phyloP scores from a whole-genome alignment of 2,329 filamentous ascomycete genomes.

The Amesomyces nigricolor region DNA sequence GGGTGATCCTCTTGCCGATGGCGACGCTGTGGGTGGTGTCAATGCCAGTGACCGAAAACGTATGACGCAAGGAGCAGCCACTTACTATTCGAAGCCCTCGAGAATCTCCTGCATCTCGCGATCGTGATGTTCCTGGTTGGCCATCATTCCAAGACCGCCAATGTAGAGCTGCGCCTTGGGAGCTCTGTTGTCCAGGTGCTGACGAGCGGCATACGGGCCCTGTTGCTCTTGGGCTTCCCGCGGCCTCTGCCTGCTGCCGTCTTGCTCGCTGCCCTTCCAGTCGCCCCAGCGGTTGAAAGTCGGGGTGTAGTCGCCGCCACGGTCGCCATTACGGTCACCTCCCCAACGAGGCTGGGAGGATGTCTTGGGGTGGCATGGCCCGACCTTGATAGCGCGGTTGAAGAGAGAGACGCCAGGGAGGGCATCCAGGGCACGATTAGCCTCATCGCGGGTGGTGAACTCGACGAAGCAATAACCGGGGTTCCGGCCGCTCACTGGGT shows the following conservation, averaged over 20 bases:
- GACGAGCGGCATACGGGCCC: slow-evolving; percentile 27
- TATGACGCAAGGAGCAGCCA: background rate
- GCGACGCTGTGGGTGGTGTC: slow-evolving; percentile 22
- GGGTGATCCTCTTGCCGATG: slow-evolving; percentile 52
- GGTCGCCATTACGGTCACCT: background rate
- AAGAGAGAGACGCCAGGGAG: slow-evolving; percentile 51
- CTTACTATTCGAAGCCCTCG: slow-evolving; percentile 40
- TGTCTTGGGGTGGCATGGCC: slow-evolving; percentile 55
- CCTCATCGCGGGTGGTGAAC: slow-evolving; percentile 51
- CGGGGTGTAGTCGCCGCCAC: slow-evolving; percentile 24
- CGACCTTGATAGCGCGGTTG: slow-evolving; percentile 57
- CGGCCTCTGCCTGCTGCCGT: slow-evolving; percentile 3
- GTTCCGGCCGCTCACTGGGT: slow-evolving; percentile 62
- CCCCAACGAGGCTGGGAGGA: slow-evolving; percentile 13
- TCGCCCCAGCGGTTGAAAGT: slow-evolving; percentile 41
- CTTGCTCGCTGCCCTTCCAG: slow-evolving; percentile 30
- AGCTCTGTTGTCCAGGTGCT: slow-evolving; percentile 31
- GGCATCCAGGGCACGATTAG: slow-evolving; percentile 50
- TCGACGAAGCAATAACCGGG: slow-evolving; percentile 73
- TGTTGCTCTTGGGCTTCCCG: slow-evolving; percentile 17
- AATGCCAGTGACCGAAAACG: background rate
- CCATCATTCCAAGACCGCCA: slow-evolving; percentile 45
- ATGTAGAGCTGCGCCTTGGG: slow-evolving; percentile 40
- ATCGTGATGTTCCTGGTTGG: slow-evolving; percentile 43
- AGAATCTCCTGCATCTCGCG: slow-evolving; percentile 44